Evolutionary conservation across 768 basidiomycete genomes (phyloP).

Genomic region (Boletus huronensis): DNA sequence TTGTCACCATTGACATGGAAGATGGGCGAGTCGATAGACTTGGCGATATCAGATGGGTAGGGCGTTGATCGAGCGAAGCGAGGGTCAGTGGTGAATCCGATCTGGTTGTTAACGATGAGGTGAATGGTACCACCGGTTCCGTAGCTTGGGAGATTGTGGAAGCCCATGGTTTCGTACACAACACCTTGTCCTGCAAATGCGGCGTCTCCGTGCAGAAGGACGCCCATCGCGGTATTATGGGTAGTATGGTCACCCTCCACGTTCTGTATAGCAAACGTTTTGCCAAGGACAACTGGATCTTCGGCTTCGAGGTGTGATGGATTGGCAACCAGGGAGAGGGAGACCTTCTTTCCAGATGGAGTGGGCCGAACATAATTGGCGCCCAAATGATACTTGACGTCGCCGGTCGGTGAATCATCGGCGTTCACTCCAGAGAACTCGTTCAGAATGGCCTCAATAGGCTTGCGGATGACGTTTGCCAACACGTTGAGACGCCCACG

Average conservation of each 20-base stretch:
- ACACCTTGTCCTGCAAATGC: slow-evolving; percentile 98
- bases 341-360: slow-evolving; percentile 96
- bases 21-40: slow-evolving; percentile 96
- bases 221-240: slow-evolving; percentile 87
- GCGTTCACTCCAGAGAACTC: slow-evolving; percentile 82
- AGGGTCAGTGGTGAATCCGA: slow-evolving; percentile 98
- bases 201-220: slow-evolving; percentile 95
- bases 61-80: slow-evolving; percentile 96
- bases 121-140: slow-evolving; percentile 98
- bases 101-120: slow-evolving; percentile 98
- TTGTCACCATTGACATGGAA: slow-evolving; percentile 99
- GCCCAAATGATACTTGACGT: slow-evolving; percentile 99
- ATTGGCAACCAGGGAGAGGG: slow-evolving; percentile 96
- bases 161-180: slow-evolving; percentile 99
- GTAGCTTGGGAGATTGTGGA: slow-evolving; percentile 92
- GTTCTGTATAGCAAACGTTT: slow-evolving; percentile 96
- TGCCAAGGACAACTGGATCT: slow-evolving; percentile 97
- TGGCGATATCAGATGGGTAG: slow-evolving; percentile 97
- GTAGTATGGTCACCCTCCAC: slow-evolving; percentile 81
- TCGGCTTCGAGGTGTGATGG: slow-evolving; percentile 97
- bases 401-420: slow-evolving; percentile 83
- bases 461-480: slow-evolving; percentile 98
- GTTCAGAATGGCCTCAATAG: slow-evolving; percentile 95
- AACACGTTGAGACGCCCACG: slow-evolving; percentile 97
- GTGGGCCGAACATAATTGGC: slow-evolving; percentile 99